A percentile compares a stretch with the other conserved stretches of the same genome.
phyloP scores from a whole-genome alignment of 75 land plant genomes.

The Sequoia sempervirens region DNA sequence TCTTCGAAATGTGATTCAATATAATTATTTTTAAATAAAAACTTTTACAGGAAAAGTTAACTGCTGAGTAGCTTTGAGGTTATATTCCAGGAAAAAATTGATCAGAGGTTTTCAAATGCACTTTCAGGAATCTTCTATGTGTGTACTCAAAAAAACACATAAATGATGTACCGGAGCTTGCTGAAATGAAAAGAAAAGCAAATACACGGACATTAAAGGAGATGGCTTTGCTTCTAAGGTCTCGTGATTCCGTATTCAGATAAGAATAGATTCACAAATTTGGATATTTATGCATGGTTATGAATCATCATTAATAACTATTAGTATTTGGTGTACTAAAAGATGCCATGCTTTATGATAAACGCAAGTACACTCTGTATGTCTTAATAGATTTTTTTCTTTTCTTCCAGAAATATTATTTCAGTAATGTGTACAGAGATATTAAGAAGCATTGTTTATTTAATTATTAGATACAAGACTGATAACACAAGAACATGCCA shows the following conservation, averaged over 20 bases:
- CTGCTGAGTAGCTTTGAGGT: background rate
- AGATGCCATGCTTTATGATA: background rate
- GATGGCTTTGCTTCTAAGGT: constrained; percentile 83
- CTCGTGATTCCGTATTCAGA: constrained; percentile 1
- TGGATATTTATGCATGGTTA: background rate
- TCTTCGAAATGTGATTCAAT: background rate
- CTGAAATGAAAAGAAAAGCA: constrained; percentile 79
- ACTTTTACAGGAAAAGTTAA: background rate
- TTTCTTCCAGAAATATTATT: background rate
- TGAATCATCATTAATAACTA: background rate
- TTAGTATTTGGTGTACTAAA: background rate
- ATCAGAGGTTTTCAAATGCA: background rate
- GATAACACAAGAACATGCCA: background rate
- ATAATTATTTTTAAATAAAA: background rate
- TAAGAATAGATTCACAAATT: background rate
- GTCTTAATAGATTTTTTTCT: background rate
- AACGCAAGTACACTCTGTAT: background rate
- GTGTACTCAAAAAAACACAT: constrained; percentile 97
- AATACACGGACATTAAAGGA: constrained; percentile 80
- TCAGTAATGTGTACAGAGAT: background rate
- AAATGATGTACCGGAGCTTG: constrained; percentile 76
- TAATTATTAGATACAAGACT: background rate
- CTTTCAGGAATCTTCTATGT: constrained; percentile 80
- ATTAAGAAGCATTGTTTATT: background rate
- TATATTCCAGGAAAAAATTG: background rate